Base-by-base conservation (phyloP, 768 basidiomycete genomes). In the Suillus fuscotomentosus region DNA sequence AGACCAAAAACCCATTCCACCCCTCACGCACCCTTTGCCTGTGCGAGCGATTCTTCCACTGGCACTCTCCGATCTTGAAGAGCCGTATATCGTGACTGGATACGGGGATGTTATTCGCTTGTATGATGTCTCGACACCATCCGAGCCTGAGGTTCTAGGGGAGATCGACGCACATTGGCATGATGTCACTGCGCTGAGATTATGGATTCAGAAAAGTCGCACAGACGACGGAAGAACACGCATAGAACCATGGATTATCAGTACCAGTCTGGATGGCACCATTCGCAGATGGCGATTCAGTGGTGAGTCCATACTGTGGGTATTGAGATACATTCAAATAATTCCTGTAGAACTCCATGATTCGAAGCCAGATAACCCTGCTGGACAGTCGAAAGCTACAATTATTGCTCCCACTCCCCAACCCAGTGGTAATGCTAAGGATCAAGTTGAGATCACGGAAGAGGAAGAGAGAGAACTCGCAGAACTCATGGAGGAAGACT, bases 391-490 rank as follows among this genome's bases (percentile, higher is more conserved):
- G 22, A 62, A 66, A 36, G 60, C 66, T 41, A 66, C 68, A 38
- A 65, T 71, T 47, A 66, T 73, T 60, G 17, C 76, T 15, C 72
- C 72, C 42, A 71, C 72, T 56, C 73, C 77, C 11, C 68, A 74
- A 63, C 68, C 70, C 14, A 59, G 70, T 15, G 72, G 72, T 42
- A 69, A 70, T 48, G 68, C 71, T 41, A 72, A 83, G 50, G 66
- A 66, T 50, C 67, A 70, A 43, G 66, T 75, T 38, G 73, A 80
- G 61, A 72, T 96, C 75, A 91, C 95, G 11, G 93, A 90, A 70
- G 96, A 97, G 60, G 96, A 97, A 76, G 94, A 95, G 70, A 82
- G 86, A 24, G 95, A 97, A 74, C 80, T 98, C 24, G 95, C 88
- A 43, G 94, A 95, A 71, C 75, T 97, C 43, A 84, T 91, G 84